A percentile compares a stretch with the other conserved stretches of the same genome.
These are phyloP conservation scores for Coprinellus micaceus DNA, from an alignment of 768 basidiomycete species.

Conservation along the genomic window DNA sequence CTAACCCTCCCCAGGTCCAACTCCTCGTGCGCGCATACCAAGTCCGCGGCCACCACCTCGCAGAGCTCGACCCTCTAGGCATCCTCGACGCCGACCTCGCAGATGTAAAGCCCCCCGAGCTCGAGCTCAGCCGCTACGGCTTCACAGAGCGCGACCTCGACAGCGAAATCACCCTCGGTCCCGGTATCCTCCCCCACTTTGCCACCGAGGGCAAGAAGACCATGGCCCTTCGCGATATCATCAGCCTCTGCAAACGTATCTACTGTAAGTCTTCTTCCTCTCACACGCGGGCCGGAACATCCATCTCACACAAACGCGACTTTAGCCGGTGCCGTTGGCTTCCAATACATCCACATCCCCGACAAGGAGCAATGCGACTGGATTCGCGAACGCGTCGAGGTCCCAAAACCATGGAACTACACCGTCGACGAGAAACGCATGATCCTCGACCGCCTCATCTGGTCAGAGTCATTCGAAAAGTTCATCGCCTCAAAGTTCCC, in stretches of 20 bases:
- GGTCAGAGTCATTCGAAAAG: constrained; percentile 97
- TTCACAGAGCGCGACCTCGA: constrained; percentile 93
- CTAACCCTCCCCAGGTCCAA: constrained; percentile 66
- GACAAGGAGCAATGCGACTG: constrained; percentile 99
- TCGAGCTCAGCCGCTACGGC: constrained; percentile 91
- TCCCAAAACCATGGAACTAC: constrained; percentile 96
- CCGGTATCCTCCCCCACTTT: constrained; percentile 95
- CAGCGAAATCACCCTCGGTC: constrained; percentile 91
- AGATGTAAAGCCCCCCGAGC: constrained; percentile 76
- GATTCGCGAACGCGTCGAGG: constrained; percentile 95
- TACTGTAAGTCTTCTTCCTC: constrained; percentile 66
- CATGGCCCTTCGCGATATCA: constrained; percentile 89
- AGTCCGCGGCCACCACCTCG: constrained; percentile 96
- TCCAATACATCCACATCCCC: constrained; percentile 94
- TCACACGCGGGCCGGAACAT: neutral
- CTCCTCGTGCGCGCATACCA: constrained; percentile 97
- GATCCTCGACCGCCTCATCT: constrained; percentile 98
- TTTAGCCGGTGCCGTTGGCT: constrained; percentile 80
- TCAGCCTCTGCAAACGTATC: constrained; percentile 84
- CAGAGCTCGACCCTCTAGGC: constrained; percentile 93
- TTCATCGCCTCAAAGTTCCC: constrained; percentile 99
- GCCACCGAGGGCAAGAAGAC: constrained; percentile 80
- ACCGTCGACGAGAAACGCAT: constrained; percentile 97
- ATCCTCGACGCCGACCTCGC: constrained; percentile 88
- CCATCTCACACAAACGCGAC: constrained; percentile 8